Conservation (phyloP, 2,329 filamentous ascomycete species). For the Exophiala sp. region DNA sequence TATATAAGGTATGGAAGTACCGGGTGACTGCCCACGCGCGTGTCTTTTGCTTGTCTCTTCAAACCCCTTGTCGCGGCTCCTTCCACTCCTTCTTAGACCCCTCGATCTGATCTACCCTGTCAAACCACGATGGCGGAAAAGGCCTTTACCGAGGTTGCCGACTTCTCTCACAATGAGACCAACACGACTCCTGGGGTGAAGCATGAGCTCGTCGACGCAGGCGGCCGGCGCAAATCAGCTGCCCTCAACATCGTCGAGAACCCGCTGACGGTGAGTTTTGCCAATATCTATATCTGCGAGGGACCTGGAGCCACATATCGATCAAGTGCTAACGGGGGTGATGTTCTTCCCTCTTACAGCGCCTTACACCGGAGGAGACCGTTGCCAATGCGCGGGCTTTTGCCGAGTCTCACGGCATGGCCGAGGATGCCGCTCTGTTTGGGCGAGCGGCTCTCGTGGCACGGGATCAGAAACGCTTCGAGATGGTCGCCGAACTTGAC, state of each 20-base stretch:
- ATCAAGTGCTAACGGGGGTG: background rate
- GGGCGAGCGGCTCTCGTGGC: constrained; percentile 30
- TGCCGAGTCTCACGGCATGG: constrained; percentile 22
- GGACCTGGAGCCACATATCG: background rate
- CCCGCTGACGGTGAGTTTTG: background rate
- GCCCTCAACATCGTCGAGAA: constrained; percentile 5
- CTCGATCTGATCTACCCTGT: too few relatives aligned
- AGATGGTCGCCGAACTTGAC: constrained; percentile 32
- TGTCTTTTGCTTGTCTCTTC: too few relatives aligned
- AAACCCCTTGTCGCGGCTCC: too few relatives aligned
- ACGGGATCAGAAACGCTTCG: constrained; percentile 27
- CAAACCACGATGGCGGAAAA: background rate
- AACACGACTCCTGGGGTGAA: background rate
- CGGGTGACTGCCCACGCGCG: too few relatives aligned
- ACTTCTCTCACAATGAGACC: background rate
- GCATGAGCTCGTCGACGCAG: background rate
- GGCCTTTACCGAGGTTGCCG: background rate
- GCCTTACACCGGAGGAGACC: background rate
- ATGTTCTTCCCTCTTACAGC: background rate
- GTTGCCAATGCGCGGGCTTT: constrained; percentile 21
- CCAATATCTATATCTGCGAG: background rate
- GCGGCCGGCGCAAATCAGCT: background rate
- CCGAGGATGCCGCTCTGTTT: constrained; percentile 10
- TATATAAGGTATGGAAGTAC: too few relatives aligned
- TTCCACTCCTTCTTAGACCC: too few relatives aligned